A percentile compares a stretch with the other conserved stretches of the same genome.
These are phyloP conservation scores for Berkeleyomyces rouxiae DNA, from an alignment of 2,329 filamentous ascomycete species.

Conservation along the genomic window DNA sequence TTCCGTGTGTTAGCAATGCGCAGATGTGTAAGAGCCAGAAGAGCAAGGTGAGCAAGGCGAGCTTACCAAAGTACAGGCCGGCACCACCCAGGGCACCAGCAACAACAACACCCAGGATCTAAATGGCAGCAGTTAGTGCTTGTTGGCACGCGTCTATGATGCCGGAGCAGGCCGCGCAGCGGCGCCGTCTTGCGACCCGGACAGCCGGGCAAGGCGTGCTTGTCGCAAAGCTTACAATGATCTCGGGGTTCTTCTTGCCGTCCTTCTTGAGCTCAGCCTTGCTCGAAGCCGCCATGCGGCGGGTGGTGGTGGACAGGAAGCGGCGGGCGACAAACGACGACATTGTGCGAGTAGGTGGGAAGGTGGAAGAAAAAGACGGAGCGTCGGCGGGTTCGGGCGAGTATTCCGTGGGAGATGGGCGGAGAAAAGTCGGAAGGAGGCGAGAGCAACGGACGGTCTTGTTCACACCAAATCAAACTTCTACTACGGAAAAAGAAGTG, in stretches of 20 bases:
- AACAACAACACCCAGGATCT: constrained; percentile 91
- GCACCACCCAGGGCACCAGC: constrained; percentile 71
- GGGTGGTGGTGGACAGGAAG: constrained; percentile 36
- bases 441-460: background rate
- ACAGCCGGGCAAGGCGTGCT: too few relatives aligned
- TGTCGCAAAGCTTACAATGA: constrained; percentile 18
- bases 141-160: background rate
- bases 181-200: background rate
- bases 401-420: background rate
- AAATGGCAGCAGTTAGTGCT: constrained; percentile 13
- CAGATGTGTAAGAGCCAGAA: background rate
- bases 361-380: background rate
- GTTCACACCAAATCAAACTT: background rate
- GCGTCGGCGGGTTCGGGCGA: background rate
- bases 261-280: constrained; percentile 37
- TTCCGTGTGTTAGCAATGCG: background rate
- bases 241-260: constrained; percentile 37
- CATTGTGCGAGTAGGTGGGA: constrained; percentile 23
- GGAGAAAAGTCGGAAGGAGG: background rate
- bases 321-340: constrained; percentile 37
- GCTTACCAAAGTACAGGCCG: constrained; percentile 70
- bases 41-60: background rate
- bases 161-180: background rate
- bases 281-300: constrained; percentile 30
- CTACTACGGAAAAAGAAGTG: constrained; percentile 1